phyloP scores from a whole-genome alignment of 495 filamentous ascomycete species.

The Cercophora newfieldiana region DNA sequence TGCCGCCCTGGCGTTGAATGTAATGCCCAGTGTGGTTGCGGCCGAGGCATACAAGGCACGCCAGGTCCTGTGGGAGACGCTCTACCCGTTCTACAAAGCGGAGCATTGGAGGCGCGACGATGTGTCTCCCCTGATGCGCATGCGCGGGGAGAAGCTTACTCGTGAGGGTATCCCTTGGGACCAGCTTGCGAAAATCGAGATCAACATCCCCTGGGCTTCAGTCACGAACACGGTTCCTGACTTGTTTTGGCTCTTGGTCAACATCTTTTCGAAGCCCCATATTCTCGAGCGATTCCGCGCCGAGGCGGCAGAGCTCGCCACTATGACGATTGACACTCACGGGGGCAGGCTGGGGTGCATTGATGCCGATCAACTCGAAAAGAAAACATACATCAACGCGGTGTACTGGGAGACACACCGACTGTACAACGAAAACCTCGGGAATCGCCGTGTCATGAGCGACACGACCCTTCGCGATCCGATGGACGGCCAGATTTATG shows the following conservation, averaged over 20 bases:
- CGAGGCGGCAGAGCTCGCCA: conserved; percentile 15
- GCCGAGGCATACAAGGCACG: conserved; percentile 26
- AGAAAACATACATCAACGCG: conserved; percentile 20
- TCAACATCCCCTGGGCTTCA: conserved; percentile 13
- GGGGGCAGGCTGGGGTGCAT: neutral
- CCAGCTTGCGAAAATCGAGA: conserved; percentile 17
- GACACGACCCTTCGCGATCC: conserved; percentile 34
- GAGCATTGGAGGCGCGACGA: conserved; percentile 1
- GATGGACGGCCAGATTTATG: conserved; percentile 26
- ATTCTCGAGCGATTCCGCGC: conserved; percentile 13
- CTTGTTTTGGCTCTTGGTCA: conserved; percentile 21
- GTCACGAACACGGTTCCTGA: conserved; percentile 26
- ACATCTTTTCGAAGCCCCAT: conserved; percentile 19
- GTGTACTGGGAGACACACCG: conserved; percentile 27
- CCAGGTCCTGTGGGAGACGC: neutral
- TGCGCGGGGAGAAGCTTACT: conserved; percentile 3
- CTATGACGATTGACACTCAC: neutral
- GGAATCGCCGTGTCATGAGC: conserved; percentile 27
- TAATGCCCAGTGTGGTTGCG: conserved; percentile 38
- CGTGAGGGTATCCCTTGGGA: neutral
- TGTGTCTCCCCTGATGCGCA: conserved; percentile 4
- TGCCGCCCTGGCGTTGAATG: conserved; percentile 35
- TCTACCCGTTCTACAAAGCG: neutral
- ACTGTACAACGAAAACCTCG: conserved; percentile 17
- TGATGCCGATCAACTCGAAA: conserved; percentile 4